These are phyloP conservation scores for Cicer yamashitae DNA, from an alignment of 306 rosid genomes.

Conservation along the genomic window DNA sequence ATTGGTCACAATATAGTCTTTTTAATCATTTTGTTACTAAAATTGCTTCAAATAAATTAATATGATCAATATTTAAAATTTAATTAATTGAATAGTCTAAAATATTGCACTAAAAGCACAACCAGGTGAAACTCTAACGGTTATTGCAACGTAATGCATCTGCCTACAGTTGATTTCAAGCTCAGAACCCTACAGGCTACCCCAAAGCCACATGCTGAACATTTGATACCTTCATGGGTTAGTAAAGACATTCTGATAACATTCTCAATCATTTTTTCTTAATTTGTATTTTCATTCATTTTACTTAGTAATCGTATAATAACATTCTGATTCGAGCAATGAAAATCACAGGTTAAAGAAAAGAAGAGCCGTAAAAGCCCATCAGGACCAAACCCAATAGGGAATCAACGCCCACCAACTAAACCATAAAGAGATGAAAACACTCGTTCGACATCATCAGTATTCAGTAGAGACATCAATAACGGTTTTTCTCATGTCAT, in stretches of 20 bases:
- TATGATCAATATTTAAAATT: too few relatives aligned
- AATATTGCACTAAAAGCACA: too few relatives aligned
- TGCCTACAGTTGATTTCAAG: slow-evolving; percentile 62
- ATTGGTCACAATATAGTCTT: too few relatives aligned
- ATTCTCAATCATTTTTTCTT: not conserved
- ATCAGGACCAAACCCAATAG: slow-evolving; percentile 88
- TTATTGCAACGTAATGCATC: too few relatives aligned
- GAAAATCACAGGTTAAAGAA: slow-evolving; percentile 55
- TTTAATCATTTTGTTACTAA: too few relatives aligned
- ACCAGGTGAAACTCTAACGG: too few relatives aligned
- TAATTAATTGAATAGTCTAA: too few relatives aligned
- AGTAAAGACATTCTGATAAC: slow-evolving; percentile 15
- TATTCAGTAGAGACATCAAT: slow-evolving; percentile 36
- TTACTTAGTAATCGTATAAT: not conserved
- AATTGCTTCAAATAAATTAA: too few relatives aligned
- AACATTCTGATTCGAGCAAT: not conserved
- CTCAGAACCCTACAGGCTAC: slow-evolving; percentile 47
- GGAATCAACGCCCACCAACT: slow-evolving; percentile 75
- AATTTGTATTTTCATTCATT: not conserved
- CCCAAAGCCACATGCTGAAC: slow-evolving; percentile 48
- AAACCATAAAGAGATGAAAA: slow-evolving; percentile 49
- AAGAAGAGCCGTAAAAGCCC: slow-evolving; percentile 61
- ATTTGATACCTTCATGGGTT: slow-evolving; percentile 55
- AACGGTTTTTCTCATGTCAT: slow-evolving; percentile 27
- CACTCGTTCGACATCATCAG: slow-evolving; percentile 35